Percentiles rank a stretch among this genome's conserved stretches.
Conservation (phyloP, 2,329 filamentous ascomycete species). For the Ascomycota sp. region DNA sequence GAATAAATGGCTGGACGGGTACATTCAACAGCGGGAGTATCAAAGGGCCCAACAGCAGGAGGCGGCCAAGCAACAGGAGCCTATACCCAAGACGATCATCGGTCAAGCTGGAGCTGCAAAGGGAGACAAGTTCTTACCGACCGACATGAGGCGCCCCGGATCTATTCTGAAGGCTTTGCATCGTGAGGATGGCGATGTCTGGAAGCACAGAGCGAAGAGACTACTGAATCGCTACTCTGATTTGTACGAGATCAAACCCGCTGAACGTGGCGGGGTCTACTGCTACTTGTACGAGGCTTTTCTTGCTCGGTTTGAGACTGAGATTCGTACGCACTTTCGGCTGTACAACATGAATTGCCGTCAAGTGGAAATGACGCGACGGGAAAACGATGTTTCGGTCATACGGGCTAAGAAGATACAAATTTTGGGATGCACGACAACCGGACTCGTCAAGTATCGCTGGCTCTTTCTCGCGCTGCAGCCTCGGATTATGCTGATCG, state of each 20-base stretch:
- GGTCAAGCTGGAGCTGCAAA: neutral
- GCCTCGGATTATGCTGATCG: constrained; percentile 48
- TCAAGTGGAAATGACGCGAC: constrained; percentile 32
- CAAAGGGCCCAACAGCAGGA: neutral
- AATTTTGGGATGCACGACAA: constrained; percentile 49
- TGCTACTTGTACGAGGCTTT: constrained; percentile 34
- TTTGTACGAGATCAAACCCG: constrained; percentile 34
- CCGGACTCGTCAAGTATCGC: constrained; percentile 61
- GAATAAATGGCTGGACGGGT: constrained; percentile 4
- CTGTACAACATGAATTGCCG: constrained; percentile 26
- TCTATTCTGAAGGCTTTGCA: constrained; percentile 1
- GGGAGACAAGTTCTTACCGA: neutral
- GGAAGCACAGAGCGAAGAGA: constrained; percentile 4
- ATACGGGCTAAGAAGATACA: constrained; percentile 17
- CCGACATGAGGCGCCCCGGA: constrained; percentile 1
- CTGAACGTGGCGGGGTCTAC: constrained; percentile 42
- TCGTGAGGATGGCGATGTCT: constrained; percentile 1
- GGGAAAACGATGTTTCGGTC: constrained; percentile 29
- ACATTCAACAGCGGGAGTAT: neutral
- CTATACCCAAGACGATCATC: neutral
- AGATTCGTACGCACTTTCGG: constrained; percentile 24
- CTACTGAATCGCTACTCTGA: constrained; percentile 15
- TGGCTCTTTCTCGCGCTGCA: constrained; percentile 41
- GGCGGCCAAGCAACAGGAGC: neutral
- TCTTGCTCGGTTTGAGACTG: constrained; percentile 21